Base-by-base conservation (phyloP, 177 flowering plant genomes). In the Vitis hybrid region DNA sequence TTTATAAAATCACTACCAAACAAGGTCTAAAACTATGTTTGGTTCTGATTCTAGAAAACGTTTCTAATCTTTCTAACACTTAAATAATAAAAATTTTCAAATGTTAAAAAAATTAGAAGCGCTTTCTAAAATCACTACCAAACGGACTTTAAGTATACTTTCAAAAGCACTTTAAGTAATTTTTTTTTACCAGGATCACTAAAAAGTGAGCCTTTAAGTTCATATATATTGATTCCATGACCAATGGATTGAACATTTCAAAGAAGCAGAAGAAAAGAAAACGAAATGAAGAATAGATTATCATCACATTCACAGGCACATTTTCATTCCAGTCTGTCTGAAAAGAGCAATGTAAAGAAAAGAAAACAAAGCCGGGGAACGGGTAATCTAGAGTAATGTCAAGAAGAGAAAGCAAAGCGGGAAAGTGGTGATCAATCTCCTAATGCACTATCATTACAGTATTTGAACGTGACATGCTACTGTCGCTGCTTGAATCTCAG, bases 401-500 rank as follows among this genome's bases (percentile, higher is more conserved):
- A 24, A 11, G 18, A 31, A 55, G 12, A 53, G 11, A n/a, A 13
- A 14, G 13, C 2, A 10, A 44, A 38, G 2, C 18, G n/a, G 20
- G 28, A 2, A 2, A 17, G 28, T 28, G 31, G 50, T 8, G 1
- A 65, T 31, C 19, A 28, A 47, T 58, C 2, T 20, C 62, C 71
- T 38, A 59, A 59, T 44, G 9, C 62, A 56, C 13, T 15, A 14
- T 55, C 14, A 58, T 7, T 64, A 65, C 38, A 50, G 49, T n/a
- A 4, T 65, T 19, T 1, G n/a, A 49, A 65, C 28, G 4, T 24
- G 28, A 24, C 0, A 24, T 24, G 4, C 4, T 1, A 15, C 22
- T 1, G 3, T 20, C 1, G 57, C 19, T 14, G 18, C n/a, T 12
- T 38, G 47, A 38, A 7, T 44, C 11, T 75, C 73, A 87, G 11